A percentile compares a stretch with the other conserved stretches of the same genome.
These are phyloP conservation scores for Pseudocercospora crystallina DNA, from an alignment of 2,329 filamentous ascomycete species.

Conservation along the genomic window DNA sequence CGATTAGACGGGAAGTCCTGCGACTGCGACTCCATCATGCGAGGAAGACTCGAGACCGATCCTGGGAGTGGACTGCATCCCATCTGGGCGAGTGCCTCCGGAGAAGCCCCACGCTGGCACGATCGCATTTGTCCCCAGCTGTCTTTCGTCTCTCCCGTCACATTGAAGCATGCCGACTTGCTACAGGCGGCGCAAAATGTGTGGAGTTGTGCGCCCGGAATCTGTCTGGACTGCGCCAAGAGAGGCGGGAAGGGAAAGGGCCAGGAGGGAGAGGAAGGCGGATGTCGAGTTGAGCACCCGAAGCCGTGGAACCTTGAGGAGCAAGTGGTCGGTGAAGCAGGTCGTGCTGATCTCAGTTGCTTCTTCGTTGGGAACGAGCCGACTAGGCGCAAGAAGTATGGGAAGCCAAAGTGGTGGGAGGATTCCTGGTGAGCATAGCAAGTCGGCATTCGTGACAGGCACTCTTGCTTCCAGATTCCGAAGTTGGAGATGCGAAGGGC, in stretches of 20 bases:
- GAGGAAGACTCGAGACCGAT: background rate
- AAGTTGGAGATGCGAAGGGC: no score
- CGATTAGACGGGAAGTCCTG: background rate
- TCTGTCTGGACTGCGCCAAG: slow-evolving; percentile 12
- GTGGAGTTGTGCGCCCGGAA: background rate
- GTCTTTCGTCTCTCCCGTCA: background rate
- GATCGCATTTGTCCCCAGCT: background rate
- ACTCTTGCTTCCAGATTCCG: no score
- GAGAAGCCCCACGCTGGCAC: background rate
- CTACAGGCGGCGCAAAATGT: background rate
- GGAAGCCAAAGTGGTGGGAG: no score
- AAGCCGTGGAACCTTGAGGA: background rate
- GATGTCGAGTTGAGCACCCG: background rate
- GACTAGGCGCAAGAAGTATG: no score
- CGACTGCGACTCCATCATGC: background rate
- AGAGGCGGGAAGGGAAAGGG: no score
- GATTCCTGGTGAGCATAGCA: no score
- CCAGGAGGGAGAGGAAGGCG: background rate
- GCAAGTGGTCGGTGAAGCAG: no score
- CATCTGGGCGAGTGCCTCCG: background rate
- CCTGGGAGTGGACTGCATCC: background rate
- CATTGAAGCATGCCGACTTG: background rate
- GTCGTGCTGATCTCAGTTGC: no score
- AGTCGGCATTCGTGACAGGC: no score
- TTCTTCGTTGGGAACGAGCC: no score